Conservation (phyloP, 192 early-diverging fungal genomes). For the Phycomyces blakesleeanus region DNA sequence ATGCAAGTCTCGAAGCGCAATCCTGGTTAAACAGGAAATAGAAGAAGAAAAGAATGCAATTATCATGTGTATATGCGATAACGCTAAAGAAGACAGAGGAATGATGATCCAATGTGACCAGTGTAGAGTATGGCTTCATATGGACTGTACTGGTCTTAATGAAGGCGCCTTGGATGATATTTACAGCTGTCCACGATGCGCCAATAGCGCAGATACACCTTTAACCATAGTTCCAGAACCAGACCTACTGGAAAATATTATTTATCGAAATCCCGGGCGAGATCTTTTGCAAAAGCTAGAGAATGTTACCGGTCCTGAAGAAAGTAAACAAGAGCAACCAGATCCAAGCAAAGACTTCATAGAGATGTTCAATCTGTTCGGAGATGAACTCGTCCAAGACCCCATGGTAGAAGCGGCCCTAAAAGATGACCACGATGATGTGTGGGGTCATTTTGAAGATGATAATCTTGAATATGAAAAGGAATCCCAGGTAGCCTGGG, state of each 20-base stretch:
- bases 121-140: constrained; percentile 66
- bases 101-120: constrained; percentile 71
- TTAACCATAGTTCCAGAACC: neutral
- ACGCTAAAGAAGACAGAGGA: constrained; percentile 30
- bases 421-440: neutral
- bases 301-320: neutral
- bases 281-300: neutral
- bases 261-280: neutral
- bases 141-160: constrained; percentile 58
- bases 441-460: neutral
- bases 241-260: neutral
- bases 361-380: constrained; percentile 1
- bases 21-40: neutral
- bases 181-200: constrained; percentile 59
- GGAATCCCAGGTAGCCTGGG: constrained; percentile 5
- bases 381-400: neutral
- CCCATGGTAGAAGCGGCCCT: neutral
- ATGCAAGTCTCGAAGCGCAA: constrained; percentile 17
- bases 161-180: constrained; percentile 51
- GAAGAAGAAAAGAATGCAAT: constrained; percentile 25
- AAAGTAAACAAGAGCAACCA: constrained; percentile 2
- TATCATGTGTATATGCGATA: constrained; percentile 44
- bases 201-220: neutral
- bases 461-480: neutral
- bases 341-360: neutral